These are phyloP conservation scores for Acer negundo DNA, from an alignment of 345 rosid genomes.

Conservation along the genomic window DNA sequence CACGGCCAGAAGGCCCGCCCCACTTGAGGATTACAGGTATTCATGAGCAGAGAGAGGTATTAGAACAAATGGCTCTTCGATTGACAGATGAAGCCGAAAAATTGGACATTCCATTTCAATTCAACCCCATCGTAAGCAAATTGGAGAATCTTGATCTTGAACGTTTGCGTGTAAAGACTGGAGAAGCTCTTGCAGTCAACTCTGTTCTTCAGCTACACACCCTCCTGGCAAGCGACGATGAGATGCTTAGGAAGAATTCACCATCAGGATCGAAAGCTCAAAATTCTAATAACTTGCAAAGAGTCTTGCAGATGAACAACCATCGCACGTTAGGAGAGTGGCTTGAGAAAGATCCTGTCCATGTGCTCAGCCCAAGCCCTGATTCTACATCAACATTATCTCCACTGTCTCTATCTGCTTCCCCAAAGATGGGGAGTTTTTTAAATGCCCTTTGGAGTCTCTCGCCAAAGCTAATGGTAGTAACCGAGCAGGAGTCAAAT, in stretches of 20 bases:
- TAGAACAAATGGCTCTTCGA: slow-evolving; percentile 61
- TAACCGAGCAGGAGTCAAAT: slow-evolving; percentile 71
- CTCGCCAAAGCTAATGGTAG: slow-evolving; percentile 67
- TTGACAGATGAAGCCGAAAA: slow-evolving; percentile 72
- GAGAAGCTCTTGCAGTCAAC: slow-evolving; percentile 75
- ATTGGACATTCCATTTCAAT: slow-evolving; percentile 71
- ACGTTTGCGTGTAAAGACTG: slow-evolving; percentile 62
- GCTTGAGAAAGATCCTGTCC: slow-evolving; percentile 59
- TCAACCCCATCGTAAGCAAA: slow-evolving; percentile 58
- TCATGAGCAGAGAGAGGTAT: slow-evolving; percentile 61
- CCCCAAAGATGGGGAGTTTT: slow-evolving; percentile 53
- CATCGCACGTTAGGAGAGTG: slow-evolving; percentile 64
- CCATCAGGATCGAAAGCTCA: slow-evolving; percentile 38
- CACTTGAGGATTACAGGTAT: slow-evolving; percentile 74
- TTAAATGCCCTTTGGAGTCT: slow-evolving; percentile 53
- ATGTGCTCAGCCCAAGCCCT: slow-evolving; percentile 40
- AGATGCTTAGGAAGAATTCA: slow-evolving; percentile 37
- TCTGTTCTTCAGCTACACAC: slow-evolving; percentile 71
- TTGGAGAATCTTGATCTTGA: slow-evolving; percentile 58
- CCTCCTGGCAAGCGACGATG: slow-evolving; percentile 59
- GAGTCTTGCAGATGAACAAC: slow-evolving; percentile 42
- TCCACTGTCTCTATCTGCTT: slow-evolving; percentile 41
- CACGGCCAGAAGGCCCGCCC: slow-evolving; percentile 71
- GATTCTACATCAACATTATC: slow-evolving; percentile 46
- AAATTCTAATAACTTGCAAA: slow-evolving; percentile 31